Conservation (phyloP, 2,329 filamentous ascomycete genomes). For the Diaporthe vaccinii region DNA sequence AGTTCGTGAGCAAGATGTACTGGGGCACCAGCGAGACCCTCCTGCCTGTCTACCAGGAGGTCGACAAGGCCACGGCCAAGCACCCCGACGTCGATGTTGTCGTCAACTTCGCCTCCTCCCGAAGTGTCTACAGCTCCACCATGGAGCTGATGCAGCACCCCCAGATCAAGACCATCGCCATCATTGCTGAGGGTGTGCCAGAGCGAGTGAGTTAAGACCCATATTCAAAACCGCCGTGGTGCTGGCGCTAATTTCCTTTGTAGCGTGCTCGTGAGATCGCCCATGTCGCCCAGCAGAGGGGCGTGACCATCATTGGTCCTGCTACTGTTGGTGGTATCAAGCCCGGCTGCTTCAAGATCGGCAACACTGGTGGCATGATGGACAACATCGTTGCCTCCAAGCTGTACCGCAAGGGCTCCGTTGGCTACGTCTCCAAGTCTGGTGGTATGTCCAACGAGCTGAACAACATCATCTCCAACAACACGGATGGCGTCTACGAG, state of each 20-base stretch:
- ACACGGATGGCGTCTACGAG: conserved; percentile 98
- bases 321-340: conserved; percentile 99
- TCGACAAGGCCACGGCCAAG: conserved; percentile 93
- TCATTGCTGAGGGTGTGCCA: conserved; percentile 99
- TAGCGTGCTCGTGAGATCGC: conserved; percentile 98
- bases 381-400: conserved; percentile 99
- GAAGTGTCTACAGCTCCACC: conserved; percentile 98
- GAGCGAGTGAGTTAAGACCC: conserved; percentile 81
- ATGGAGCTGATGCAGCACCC: conserved; percentile 98
- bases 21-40: conserved; percentile 99
- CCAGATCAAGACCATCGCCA: conserved; percentile 98
- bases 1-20: conserved; percentile 99
- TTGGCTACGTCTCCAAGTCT: conserved; percentile 99
- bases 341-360: conserved; percentile 99
- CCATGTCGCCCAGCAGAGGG: conserved; percentile 97
- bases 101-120: conserved; percentile 99
- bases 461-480: conserved; percentile 99
- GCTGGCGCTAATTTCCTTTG: conserved; percentile 46
- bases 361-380: conserved; percentile 99
- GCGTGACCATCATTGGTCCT: conserved; percentile 97
- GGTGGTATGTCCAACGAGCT: conserved; percentile 99
- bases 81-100: conserved; percentile 97
- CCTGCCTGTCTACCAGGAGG: conserved; percentile 96
- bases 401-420: conserved; percentile 98
- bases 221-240: not conserved